Evolutionary conservation across 2,329 filamentous ascomycete species (phyloP).

Genomic region (Aspergillus ochraceoroseus): DNA sequence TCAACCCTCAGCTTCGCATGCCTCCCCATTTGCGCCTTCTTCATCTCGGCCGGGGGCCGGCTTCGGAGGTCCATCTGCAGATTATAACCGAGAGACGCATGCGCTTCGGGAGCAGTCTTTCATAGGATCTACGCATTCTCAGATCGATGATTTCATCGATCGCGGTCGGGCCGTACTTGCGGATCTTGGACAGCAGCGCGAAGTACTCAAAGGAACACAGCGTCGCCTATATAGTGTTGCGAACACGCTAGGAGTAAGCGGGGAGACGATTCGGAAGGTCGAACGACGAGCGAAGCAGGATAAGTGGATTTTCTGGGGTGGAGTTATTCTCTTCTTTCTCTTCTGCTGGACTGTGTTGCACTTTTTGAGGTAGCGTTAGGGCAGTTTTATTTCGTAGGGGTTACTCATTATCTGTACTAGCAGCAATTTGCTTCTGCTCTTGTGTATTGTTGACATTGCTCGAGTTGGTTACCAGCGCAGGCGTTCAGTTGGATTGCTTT

Average conservation of each 20-base stretch:
- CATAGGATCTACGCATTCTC: slow-evolving; percentile 72
- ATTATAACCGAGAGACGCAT: slow-evolving; percentile 70
- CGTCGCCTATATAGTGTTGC: slow-evolving; percentile 84
- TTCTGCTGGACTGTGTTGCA: slow-evolving; percentile 92
- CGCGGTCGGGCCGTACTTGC: slow-evolving; percentile 83
- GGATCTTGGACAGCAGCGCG: slow-evolving; percentile 81
- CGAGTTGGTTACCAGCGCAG: slow-evolving; percentile 28
- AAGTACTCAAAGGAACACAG: slow-evolving; percentile 94
- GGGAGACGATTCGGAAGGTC: slow-evolving; percentile 95
- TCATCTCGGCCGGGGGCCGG: slow-evolving; percentile 38
- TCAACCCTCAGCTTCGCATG: slow-evolving; percentile 48
- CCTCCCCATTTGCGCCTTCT: slow-evolving; percentile 42
- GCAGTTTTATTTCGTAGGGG: slow-evolving; percentile 2
- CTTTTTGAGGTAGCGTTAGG: slow-evolving; percentile 63
- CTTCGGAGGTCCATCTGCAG: slow-evolving; percentile 46
- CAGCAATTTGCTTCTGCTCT: slow-evolving; percentile 3
- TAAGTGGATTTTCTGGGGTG: slow-evolving; percentile 94
- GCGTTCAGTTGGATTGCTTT: slow-evolving; percentile 24
- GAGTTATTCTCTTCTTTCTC: slow-evolving; percentile 76
- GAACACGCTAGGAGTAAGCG: slow-evolving; percentile 87
- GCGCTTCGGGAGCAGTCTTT: slow-evolving; percentile 87
- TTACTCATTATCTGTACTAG: slow-evolving; percentile 4
- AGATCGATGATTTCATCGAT: slow-evolving; percentile 91
- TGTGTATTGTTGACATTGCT: slow-evolving; percentile 16
- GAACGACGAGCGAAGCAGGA: slow-evolving; percentile 88